Base-by-base conservation (phyloP, 805 yeast genomes). In the Nakazawaea peltata region DNA sequence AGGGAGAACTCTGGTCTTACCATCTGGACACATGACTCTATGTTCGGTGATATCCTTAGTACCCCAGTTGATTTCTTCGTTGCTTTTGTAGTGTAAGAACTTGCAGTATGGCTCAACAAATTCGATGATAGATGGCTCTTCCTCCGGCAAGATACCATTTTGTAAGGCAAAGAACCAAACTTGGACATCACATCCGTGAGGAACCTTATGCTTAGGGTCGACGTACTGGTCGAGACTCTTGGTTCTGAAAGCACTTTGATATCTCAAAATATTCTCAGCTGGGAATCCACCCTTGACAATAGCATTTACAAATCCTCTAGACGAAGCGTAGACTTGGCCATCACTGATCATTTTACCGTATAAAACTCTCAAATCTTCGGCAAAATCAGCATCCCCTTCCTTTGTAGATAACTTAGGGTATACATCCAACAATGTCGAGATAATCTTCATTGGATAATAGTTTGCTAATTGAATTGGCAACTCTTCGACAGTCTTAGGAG, bases 321-420 rank as follows among this genome's bases (percentile, higher is more conserved):
- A 44, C 2, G 66, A 58, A 4, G 58, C 57, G 38, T 61, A 55
- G 5, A 63, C 63, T 41, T 63, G 67, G 3, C 60, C 57, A 41
- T 61, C 66, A 16, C 60, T 56, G 26, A 56, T 49, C 27, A 60
- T 59, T 9, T 47, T 45, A 22, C 67, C 67, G 45, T 51, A 63
- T 4, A 32, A 24, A 10, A 49, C 43, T 29, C 51, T 44, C 29
- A 53, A 26, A 11, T 47, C 39, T 30, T 46, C 55, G n/a, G 34
- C 18, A 37, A 45, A 41, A 30, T 43, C 37, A 19, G 41, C 42
- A 25, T 47, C 46, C 10, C 32, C 23, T 10, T 44, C 40, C 21
- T 47, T 41, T 24, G 46, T 19, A 9, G 47, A 32, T 29, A 19
- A 30, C 28, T n/a, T 39, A 33, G 12, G 43, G 32, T 40, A 55